Evolutionary conservation across 805 yeast species (phyloP), one percentile per base, ranked within the genome.

Genomic region (Yamadazyma paraphyllophila): DNA sequence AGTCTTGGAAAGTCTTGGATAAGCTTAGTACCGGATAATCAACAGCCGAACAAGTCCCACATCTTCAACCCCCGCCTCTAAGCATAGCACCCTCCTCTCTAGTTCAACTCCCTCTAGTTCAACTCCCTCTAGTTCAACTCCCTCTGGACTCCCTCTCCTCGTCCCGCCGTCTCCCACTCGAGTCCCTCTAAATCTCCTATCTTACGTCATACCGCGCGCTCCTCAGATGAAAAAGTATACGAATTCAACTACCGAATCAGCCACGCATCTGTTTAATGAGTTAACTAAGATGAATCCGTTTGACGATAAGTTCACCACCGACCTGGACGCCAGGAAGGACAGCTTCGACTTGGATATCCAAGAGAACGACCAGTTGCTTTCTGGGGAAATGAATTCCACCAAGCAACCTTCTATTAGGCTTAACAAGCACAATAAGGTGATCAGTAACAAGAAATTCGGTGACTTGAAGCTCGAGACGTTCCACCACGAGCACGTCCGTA

Each of bases 401-500:
- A 42, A 25, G 29, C 39, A 16, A 14, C 17, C 46, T 2, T 27
- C 50, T 3, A 39, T 27, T 11, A 32, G 17, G 31, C 46, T 44
- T 20, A 37, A 48, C 40, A 44, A 48, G 17, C 39, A 45, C 26
- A 43, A 51, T 24, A 51, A 48, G 20, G 36, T 51, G 13, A 51
- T 51, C 13, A 48, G 48, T 36, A 51, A 51, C 36, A 17, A 44
- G 34, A 43, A 48, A 7, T 48, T 51, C 26, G 51, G 47, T 8
- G 49, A 47, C 27, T 36, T 49, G 36, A 51, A 51, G 29, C 7
- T 15, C 25, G 52, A 51, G 13, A 32, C 27, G 13, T 17, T 32
- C 7, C 52, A 51, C 38, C 26, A 46, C 14, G 51, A 48, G 16
- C 31, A 41, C 16, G 44, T 20, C 15, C 39, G 45, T 3, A 29